Conservation (phyloP, 192 early-diverging fungal genomes). For the Kappamyces sp. region DNA sequence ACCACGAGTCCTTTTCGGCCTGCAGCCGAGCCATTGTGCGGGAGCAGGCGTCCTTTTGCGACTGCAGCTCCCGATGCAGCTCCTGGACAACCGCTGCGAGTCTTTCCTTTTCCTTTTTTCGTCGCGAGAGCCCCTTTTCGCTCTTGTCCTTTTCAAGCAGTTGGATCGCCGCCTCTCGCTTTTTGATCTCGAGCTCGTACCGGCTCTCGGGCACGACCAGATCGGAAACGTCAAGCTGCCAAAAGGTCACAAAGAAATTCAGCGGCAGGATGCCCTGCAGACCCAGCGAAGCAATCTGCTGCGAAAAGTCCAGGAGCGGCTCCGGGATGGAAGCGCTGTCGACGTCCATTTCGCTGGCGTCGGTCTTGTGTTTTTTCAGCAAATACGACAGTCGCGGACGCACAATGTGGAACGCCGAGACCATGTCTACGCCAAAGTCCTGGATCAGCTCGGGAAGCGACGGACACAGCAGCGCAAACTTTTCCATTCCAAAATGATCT, state of each 20-base stretch:
- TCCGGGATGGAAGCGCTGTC: no score
- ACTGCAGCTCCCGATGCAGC: constrained; percentile 1
- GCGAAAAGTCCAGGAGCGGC: not conserved
- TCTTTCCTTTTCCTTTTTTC: constrained; percentile 13
- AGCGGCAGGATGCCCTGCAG: constrained; percentile 45
- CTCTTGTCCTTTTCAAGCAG: constrained; percentile 19
- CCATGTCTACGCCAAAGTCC: constrained; percentile 54
- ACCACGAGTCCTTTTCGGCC: constrained; percentile 45
- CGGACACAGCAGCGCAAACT: constrained; percentile 5
- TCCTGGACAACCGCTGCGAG: not conserved
- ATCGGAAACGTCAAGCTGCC: constrained; percentile 72
- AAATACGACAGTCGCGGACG: constrained; percentile 50
- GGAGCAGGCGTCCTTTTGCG: not conserved
- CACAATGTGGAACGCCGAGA: constrained; percentile 58
- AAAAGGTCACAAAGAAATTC: constrained; percentile 72
- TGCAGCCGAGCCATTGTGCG: constrained; percentile 17
- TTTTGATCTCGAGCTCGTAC: constrained; percentile 56
- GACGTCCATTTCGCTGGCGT: no score
- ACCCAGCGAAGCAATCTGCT: constrained; percentile 27
- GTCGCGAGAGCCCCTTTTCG: not conserved
- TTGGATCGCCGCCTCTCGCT: constrained; percentile 33
- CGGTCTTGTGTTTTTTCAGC: constrained; percentile 11
- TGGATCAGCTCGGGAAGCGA: constrained; percentile 19
- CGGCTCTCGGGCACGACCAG: constrained; percentile 57
- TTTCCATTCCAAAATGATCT: constrained; percentile 35